Conservation (phyloP, 306 rosid species). For the Hylodesmum podocarpum region DNA sequence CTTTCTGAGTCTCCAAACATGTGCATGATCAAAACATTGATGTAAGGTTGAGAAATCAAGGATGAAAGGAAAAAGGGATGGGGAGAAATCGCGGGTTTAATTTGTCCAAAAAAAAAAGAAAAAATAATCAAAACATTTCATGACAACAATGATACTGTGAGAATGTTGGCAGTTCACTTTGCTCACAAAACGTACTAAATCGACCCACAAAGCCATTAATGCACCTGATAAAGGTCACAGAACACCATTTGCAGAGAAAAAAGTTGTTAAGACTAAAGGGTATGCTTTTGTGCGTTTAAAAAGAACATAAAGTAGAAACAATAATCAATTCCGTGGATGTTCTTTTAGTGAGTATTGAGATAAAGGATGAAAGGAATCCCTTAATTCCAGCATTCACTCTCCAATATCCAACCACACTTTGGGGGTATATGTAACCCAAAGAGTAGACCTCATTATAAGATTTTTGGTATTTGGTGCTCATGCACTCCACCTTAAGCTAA, state of each 20-base stretch:
- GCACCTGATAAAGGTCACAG: conserved; percentile 31
- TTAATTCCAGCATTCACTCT: conserved; percentile 29
- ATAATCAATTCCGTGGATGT: conserved; percentile 19
- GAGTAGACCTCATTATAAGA: conserved; percentile 36
- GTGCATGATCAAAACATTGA: too few species aligned
- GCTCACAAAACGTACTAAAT: neutral
- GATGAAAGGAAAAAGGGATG: too few species aligned
- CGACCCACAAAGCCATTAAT: conserved; percentile 2
- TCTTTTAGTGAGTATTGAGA: conserved; percentile 8
- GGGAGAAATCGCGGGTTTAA: too few species aligned
- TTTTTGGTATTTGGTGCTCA: conserved; percentile 24
- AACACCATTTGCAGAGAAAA: conserved; percentile 19
- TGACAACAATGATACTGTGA: neutral
- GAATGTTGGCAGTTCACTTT: neutral
- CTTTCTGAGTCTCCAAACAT: too few species aligned
- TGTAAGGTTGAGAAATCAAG: too few species aligned
- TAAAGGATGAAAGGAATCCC: conserved; percentile 34
- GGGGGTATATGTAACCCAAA: conserved; percentile 33
- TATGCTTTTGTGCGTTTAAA: conserved; percentile 21
- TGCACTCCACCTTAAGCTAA: conserved; percentile 31
- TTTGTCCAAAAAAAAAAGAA: too few species aligned
- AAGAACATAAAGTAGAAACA: conserved; percentile 33
- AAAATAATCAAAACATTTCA: neutral
- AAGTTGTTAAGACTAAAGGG: conserved; percentile 8
- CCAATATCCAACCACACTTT: conserved; percentile 31